phyloP scores from a whole-genome alignment of 148 eudicot species.

The Euryodendron excelsum region DNA sequence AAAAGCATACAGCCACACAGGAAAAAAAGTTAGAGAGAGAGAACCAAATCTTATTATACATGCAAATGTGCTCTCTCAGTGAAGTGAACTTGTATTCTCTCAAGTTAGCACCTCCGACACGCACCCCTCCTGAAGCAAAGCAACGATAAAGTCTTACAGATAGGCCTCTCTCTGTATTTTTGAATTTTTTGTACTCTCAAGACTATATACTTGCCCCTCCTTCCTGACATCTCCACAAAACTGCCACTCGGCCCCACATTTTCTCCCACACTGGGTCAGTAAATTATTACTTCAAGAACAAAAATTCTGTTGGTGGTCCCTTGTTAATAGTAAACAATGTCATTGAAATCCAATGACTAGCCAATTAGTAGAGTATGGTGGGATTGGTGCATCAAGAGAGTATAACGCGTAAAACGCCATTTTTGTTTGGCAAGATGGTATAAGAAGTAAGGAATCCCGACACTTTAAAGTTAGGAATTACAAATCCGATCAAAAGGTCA shows the following conservation, averaged over 20 bases:
- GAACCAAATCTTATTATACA: not conserved
- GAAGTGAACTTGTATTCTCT: not conserved
- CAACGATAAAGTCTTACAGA: not conserved
- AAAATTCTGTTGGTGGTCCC: no score
- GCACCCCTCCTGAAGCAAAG: not conserved
- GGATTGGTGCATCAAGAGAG: no score
- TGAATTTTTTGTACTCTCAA: not conserved
- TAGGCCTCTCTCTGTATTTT: not conserved
- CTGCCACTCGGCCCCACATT: slow-evolving; percentile 13
- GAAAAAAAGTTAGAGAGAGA: not conserved
- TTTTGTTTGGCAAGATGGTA: no score
- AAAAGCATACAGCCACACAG: not conserved
- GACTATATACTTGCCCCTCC: not conserved
- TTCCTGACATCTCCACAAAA: not conserved
- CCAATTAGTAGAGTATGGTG: no score
- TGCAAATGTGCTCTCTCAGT: not conserved
- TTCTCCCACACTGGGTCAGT: no score
- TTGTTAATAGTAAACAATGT: no score
- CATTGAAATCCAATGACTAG: no score
- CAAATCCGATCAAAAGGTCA: no score
- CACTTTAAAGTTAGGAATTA: no score
- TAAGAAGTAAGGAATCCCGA: no score
- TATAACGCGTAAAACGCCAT: no score
- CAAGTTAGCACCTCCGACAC: not conserved
- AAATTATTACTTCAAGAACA: no score